Evolutionary conservation across 2,329 filamentous ascomycete genomes (phyloP).

Genomic region (Thielaviopsis musarum): DNA sequence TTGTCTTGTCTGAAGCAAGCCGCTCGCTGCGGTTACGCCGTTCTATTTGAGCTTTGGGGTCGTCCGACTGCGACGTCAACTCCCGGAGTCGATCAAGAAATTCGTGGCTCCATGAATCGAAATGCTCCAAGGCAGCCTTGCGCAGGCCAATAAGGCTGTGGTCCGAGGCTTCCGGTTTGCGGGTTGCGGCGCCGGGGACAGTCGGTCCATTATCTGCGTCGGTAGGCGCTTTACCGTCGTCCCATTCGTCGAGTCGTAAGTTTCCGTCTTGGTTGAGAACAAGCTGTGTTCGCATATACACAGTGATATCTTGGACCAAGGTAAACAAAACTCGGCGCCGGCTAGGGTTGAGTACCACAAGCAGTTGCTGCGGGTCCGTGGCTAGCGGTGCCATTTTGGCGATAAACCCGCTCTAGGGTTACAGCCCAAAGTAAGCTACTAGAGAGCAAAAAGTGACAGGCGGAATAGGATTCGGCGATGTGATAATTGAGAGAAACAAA

Average conservation of each 20-base stretch:
- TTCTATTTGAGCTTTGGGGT: slow-evolving; percentile 29
- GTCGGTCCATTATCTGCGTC: slow-evolving; percentile 3
- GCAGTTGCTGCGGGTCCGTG: slow-evolving; percentile 36
- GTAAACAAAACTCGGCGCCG: slow-evolving; percentile 33
- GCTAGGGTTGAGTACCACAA: slow-evolving; percentile 36
- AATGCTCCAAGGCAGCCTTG: slow-evolving; percentile 7
- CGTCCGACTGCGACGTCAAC: slow-evolving; percentile 13
- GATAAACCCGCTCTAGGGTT: background rate
- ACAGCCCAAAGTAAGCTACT: background rate
- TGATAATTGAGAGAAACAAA: background rate
- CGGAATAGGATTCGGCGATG: background rate
- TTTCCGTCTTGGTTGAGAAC: slow-evolving; percentile 21
- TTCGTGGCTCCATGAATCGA: slow-evolving; percentile 9
- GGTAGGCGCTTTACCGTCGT: slow-evolving; percentile 10
- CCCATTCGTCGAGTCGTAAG: slow-evolving; percentile 11
- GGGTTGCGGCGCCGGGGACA: slow-evolving; percentile 10
- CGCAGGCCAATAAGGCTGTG: slow-evolving; percentile 11
- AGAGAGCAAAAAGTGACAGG: background rate
- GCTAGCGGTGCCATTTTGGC: slow-evolving; percentile 35
- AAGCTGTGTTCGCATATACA: slow-evolving; percentile 36
- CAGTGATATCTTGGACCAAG: slow-evolving; percentile 34
- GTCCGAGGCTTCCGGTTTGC: background rate
- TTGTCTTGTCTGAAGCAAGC: slow-evolving; percentile 15
- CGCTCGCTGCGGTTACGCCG: slow-evolving; percentile 28
- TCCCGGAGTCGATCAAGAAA: slow-evolving; percentile 9